Percentiles rank a stretch among this genome's conserved stretches.
These are phyloP conservation scores for Magnusiomyces tetraspermus DNA, from an alignment of 1,139 yeast genomes.

Conservation along the genomic window DNA sequence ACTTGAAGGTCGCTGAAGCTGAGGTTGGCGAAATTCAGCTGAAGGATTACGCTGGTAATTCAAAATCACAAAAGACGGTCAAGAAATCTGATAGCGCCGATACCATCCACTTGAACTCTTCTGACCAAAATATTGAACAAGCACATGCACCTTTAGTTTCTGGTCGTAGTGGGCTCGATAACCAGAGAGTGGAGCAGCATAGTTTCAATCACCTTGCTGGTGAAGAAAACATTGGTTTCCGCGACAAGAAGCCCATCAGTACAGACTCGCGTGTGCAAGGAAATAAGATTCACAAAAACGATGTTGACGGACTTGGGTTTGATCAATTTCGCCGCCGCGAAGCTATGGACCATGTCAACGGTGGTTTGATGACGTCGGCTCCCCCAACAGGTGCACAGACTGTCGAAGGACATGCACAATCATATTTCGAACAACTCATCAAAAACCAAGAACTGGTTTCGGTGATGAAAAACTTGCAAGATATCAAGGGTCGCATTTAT, in stretches of 20 bases:
- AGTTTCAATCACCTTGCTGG: slow-evolving; percentile 88
- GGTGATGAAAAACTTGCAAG: slow-evolving; percentile 5
- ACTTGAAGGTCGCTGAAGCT: not conserved
- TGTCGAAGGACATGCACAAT: slow-evolving; percentile 38
- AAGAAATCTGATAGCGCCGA: not conserved
- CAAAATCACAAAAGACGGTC: not conserved
- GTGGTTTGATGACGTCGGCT: slow-evolving; percentile 5
- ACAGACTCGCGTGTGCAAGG: slow-evolving; percentile 72
- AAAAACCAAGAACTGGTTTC: slow-evolving; percentile 14
- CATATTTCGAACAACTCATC: slow-evolving; percentile 13
- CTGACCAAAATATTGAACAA: not conserved
- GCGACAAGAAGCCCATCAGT: slow-evolving; percentile 74
- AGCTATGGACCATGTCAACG: slow-evolving; percentile 14
- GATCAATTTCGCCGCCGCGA: slow-evolving; percentile 35
- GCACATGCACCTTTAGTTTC: not conserved
- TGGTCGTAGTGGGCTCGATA: slow-evolving; percentile 8
- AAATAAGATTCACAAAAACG: slow-evolving; percentile 51
- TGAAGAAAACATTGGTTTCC: slow-evolving; percentile 70
- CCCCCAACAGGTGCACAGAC: slow-evolving; percentile 44
- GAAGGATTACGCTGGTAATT: not conserved
- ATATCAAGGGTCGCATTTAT: slow-evolving; percentile 16
- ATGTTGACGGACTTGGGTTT: slow-evolving; percentile 66
- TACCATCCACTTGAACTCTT: not conserved
- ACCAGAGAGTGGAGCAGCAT: slow-evolving; percentile 24
- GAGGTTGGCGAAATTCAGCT: not conserved